Percentiles rank a stretch among this genome's conserved stretches.
Conservation (phyloP, 306 rosid species). For the Sicyos baderoa region DNA sequence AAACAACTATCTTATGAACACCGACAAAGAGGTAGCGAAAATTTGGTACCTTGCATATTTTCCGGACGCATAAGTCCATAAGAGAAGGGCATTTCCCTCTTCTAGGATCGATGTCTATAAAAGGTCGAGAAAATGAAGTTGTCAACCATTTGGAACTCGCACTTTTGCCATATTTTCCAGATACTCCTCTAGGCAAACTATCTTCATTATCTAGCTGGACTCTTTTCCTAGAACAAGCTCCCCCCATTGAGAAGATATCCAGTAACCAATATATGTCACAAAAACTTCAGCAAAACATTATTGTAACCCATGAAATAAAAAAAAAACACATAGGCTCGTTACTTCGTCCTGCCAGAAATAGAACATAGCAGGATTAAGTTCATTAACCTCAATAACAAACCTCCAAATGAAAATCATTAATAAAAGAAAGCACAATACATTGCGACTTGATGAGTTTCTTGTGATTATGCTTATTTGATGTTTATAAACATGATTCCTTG, state of each 20-base stretch:
- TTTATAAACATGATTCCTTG: slow-evolving; percentile 11
- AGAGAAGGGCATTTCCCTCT: slow-evolving; percentile 58
- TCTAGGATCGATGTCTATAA: slow-evolving; percentile 33
- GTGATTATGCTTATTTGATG: no score
- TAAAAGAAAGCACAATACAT: slow-evolving; percentile 4
- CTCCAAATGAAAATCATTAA: slow-evolving; percentile 2
- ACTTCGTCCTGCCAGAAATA: slow-evolving; percentile 31
- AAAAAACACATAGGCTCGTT: slow-evolving; percentile 27
- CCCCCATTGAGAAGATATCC: slow-evolving; percentile 61
- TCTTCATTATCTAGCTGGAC: slow-evolving; percentile 44
- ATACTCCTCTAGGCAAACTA: slow-evolving; percentile 32
- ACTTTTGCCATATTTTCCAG: slow-evolving; percentile 58
- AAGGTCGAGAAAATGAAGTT: slow-evolving; percentile 57
- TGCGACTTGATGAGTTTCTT: not conserved
- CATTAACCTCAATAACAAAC: slow-evolving; percentile 17
- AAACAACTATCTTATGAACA: not conserved
- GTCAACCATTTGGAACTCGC: slow-evolving; percentile 87
- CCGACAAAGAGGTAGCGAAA: not conserved
- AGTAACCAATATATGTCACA: slow-evolving; percentile 31
- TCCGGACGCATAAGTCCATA: slow-evolving; percentile 57
- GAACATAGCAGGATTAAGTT: slow-evolving; percentile 27
- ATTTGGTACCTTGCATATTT: slow-evolving; percentile 50
- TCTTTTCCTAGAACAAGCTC: slow-evolving; percentile 91
- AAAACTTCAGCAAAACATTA: slow-evolving; percentile 33
- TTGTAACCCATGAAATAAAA: slow-evolving; percentile 33